phyloP scores from a whole-genome alignment of 106 monocot species.

The Dioscorea alata region DNA sequence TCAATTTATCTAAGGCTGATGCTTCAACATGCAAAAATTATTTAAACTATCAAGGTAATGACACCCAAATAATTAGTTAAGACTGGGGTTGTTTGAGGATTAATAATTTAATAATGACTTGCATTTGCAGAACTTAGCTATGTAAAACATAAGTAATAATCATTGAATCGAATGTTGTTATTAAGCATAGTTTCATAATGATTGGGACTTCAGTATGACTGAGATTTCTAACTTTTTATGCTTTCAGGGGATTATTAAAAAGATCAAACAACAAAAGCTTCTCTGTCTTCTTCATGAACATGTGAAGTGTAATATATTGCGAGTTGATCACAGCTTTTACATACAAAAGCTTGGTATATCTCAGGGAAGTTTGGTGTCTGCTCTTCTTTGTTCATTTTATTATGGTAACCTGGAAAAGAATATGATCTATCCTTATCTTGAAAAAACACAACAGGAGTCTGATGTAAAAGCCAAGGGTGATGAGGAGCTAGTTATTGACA shows the following conservation, averaged over 20 bases:
- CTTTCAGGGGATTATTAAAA: slow-evolving; percentile 3
- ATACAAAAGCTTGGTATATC: slow-evolving; percentile 74
- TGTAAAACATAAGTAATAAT: too few relatives aligned
- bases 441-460: slow-evolving; percentile 14
- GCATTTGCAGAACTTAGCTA: too few relatives aligned
- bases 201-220: too few relatives aligned
- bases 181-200: too few relatives aligned
- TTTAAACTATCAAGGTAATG: too few relatives aligned
- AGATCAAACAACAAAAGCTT: slow-evolving; percentile 25
- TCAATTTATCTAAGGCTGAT: too few relatives aligned
- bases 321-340: slow-evolving; percentile 49
- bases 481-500: neutral
- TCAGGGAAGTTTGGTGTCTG: slow-evolving; percentile 74
- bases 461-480: neutral
- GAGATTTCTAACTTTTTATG: neutral
- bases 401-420: slow-evolving; percentile 67
- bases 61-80: too few relatives aligned
- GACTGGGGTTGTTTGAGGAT: too few relatives aligned
- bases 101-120: too few relatives aligned
- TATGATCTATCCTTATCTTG: slow-evolving; percentile 57
- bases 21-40: too few relatives aligned
- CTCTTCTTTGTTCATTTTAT: slow-evolving; percentile 87
- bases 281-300: slow-evolving; percentile 48
- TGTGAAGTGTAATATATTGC: slow-evolving; percentile 51
- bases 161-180: too few relatives aligned